Base-by-base conservation (phyloP, 2,329 filamentous ascomycete species). In the Westerdykella sp. region DNA sequence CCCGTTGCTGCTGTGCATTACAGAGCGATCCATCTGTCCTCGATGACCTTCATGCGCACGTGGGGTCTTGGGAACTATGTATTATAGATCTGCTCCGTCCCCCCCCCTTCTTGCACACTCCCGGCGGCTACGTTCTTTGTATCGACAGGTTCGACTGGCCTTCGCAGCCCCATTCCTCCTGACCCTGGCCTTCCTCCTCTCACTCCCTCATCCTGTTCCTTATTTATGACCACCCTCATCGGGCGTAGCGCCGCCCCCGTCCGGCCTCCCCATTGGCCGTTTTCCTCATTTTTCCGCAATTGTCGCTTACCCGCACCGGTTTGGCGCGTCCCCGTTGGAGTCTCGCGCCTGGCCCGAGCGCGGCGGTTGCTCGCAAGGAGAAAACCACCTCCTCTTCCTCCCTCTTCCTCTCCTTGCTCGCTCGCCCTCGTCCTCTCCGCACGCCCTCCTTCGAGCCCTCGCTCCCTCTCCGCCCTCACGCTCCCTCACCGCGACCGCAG, bases 401-500 rank as follows among this genome's bases (percentile, higher is more conserved):
- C 47, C 41, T 51, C 37, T 50, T 50, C 49, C 49, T 30, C 45
- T 40, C 41, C 50, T 51, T 40, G 45, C 43, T 50, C 43, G 18
- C 45, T 25, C 41, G 6, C 45, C 16, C 40, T 43, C 43, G 44
- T 25, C 30, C 40, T 41, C 37, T 47, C 52, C 49, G 51, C 46
- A 55, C 66, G 70, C 69, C 69, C 66, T 44, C 42, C 50, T 44
- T 38, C 46, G 44, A 21, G 43, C 49, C 39, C 47, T 54, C 53
- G 39, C 34, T 34, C 13, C 5, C 38, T 21, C 31, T 32, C 38
- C 23, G 18, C 49, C 52, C 48, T 41, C 49, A 50, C 54, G 44
- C 52, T 55, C 49, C 45, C 58, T 53, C 53, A 48, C 54, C 56
- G 60, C 60, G 51, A 70, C 70, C 65, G 67, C 74, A 72, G 77